Conservation (phyloP, 139 green algal species). For the Prasinococcaceae sp. region DNA sequence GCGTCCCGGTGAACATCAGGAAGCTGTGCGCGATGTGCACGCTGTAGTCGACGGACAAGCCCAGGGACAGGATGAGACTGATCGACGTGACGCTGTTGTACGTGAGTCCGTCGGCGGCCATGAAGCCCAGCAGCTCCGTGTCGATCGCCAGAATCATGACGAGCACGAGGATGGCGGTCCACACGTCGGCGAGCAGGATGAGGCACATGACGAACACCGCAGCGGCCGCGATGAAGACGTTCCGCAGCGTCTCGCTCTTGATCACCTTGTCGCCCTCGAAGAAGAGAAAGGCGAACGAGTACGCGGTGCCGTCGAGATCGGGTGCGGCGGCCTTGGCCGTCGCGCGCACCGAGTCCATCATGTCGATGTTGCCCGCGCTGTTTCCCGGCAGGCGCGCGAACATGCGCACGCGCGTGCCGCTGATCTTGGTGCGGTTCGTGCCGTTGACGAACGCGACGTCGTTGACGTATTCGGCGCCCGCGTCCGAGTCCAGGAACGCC, state of each 20-base stretch:
- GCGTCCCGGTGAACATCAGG: slow-evolving; percentile 9
- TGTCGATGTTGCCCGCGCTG: background rate
- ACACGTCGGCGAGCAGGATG: slow-evolving; percentile 10
- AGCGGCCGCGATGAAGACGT: background rate
- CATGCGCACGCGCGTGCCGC: background rate
- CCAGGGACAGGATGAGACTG: slow-evolving; percentile 22
- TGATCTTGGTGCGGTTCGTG: slow-evolving; percentile 8
- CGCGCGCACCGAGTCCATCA: slow-evolving; percentile 1
- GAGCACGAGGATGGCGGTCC: slow-evolving; percentile 1
- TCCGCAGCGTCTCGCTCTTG: slow-evolving; percentile 1
- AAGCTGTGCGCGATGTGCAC: slow-evolving; percentile 25
- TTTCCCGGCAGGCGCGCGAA: no score
- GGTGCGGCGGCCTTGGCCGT: background rate
- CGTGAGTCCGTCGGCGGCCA: slow-evolving; percentile 16
- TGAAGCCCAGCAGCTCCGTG: slow-evolving; percentile 20
- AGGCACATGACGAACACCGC: slow-evolving; percentile 15
- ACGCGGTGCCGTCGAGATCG: background rate
- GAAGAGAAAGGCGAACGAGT: slow-evolving; percentile 12
- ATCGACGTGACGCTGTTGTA: slow-evolving; percentile 24
- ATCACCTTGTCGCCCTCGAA: slow-evolving; percentile 13
- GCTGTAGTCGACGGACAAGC: slow-evolving; percentile 25
- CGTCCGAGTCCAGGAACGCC: slow-evolving; percentile 12
- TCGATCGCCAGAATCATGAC: slow-evolving; percentile 21
- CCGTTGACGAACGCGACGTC: background rate
- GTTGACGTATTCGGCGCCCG: slow-evolving; percentile 13